Conservation (phyloP, 2,329 filamentous ascomycete species). For the Leptographium lundbergii region DNA sequence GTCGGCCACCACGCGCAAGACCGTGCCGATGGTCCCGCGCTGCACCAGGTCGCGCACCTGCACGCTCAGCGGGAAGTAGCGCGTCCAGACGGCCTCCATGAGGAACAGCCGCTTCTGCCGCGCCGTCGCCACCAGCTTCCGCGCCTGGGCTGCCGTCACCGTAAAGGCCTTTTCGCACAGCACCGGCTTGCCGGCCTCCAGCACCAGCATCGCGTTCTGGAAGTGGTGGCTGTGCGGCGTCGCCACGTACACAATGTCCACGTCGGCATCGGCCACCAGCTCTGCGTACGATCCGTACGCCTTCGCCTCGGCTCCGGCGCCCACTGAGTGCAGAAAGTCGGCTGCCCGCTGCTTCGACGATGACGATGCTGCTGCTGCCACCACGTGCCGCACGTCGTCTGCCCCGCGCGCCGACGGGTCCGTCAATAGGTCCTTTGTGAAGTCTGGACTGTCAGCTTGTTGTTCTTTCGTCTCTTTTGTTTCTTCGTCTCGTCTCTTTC, state of each 20-base stretch:
- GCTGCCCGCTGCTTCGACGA: slow-evolving; percentile 55
- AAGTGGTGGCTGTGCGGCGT: slow-evolving; percentile 91
- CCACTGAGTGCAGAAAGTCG: slow-evolving; percentile 58
- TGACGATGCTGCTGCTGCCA: slow-evolving; percentile 72
- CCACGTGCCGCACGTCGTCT: slow-evolving; percentile 60
- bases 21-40: slow-evolving; percentile 42
- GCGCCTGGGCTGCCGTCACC: slow-evolving; percentile 65
- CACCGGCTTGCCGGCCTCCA: slow-evolving; percentile 76
- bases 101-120: slow-evolving; percentile 60
- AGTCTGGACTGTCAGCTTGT: slow-evolving; percentile 27
- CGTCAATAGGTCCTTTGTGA: slow-evolving; percentile 66
- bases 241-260: slow-evolving; percentile 81
- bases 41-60: slow-evolving; percentile 54
- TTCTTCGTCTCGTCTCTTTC: too few species aligned
- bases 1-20: slow-evolving; percentile 49
- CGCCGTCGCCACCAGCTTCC: slow-evolving; percentile 59
- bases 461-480: too few species aligned
- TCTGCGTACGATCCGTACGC: slow-evolving; percentile 74
- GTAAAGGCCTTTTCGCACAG: slow-evolving; percentile 88
- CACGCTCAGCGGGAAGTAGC: slow-evolving; percentile 75
- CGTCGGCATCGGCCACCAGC: slow-evolving; percentile 62
- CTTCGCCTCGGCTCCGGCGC: slow-evolving; percentile 50
- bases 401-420: slow-evolving; percentile 59
- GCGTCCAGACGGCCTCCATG: slow-evolving; percentile 85
- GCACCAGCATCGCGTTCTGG: slow-evolving; percentile 75